These are phyloP conservation scores for Paramecium sonneborni DNA, from an alignment of 73 alveolate species.

Conservation along the genomic window DNA sequence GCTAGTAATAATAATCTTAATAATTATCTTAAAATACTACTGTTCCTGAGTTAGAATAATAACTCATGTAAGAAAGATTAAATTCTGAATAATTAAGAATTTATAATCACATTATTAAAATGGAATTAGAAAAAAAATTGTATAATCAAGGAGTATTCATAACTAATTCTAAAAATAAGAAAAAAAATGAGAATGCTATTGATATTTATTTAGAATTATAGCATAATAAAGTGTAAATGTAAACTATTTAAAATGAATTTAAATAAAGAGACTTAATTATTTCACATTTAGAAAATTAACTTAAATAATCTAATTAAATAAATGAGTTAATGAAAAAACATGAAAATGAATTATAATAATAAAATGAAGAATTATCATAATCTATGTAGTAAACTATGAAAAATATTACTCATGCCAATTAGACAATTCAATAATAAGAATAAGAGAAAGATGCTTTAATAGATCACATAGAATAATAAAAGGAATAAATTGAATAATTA, in stretches of 20 bases:
- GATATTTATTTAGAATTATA: constrained; percentile 35
- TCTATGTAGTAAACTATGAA: constrained; percentile 4
- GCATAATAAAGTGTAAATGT: constrained; percentile 39
- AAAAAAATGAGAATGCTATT: constrained; percentile 31
- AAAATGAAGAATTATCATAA: constrained; percentile 19
- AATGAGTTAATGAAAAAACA: constrained; percentile 39
- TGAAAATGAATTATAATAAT: constrained; percentile 20
- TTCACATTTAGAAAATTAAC: neutral
- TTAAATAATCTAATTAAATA: constrained; percentile 15
- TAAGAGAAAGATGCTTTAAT: constrained; percentile 22
- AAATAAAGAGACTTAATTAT: constrained; percentile 10
- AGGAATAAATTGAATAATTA: neutral
- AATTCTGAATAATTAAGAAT: constrained; percentile 45
- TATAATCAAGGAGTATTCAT: constrained; percentile 35
- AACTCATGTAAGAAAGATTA: neutral
- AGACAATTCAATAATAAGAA: neutral
- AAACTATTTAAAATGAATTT: constrained; percentile 32
- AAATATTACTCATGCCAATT: neutral
- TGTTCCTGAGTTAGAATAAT: neutral
- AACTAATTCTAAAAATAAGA: neutral
- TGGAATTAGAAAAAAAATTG: constrained; percentile 36
- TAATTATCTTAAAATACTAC: neutral
- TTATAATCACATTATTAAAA: constrained; percentile 35
- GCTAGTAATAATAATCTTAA: neutral
- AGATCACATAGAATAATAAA: neutral